Evolutionary conservation across 306 rosid species (phyloP).

Genomic region (Alnus rubra): DNA sequence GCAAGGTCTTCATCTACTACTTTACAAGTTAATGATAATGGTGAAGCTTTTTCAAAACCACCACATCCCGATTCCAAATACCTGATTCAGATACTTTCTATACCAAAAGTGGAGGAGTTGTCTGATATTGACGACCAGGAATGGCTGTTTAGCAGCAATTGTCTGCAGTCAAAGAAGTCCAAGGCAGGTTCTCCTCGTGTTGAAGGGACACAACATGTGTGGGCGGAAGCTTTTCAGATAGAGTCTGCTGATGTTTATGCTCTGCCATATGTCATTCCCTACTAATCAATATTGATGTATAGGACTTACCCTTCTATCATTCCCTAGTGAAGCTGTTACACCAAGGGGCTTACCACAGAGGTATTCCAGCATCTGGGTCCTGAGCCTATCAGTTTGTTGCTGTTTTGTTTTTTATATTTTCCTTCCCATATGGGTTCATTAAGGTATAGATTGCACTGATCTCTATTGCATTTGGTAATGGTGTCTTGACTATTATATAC

Average conservation of each 20-base stretch:
- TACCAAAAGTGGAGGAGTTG: conserved; percentile 15
- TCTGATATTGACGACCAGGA: background rate
- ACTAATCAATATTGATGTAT: background rate
- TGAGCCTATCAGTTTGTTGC: background rate
- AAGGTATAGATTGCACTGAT: conserved; percentile 2
- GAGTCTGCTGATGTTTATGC: conserved; percentile 6
- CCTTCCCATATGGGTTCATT: background rate
- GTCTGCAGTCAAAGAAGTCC: conserved; percentile 3
- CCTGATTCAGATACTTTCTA: conserved; percentile 16
- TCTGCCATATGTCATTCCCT: conserved; percentile 21
- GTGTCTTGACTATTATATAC: background rate
- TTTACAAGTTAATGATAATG: conserved; percentile 3
- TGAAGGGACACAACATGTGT: conserved; percentile 7
- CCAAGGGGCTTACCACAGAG: background rate
- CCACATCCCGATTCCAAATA: conserved; percentile 23
- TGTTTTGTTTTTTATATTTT: background rate
- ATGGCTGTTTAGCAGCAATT: conserved; percentile 15
- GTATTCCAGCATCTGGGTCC: conserved; percentile 3
- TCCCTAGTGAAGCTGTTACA: background rate
- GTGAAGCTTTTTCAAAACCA: conserved; percentile 2
- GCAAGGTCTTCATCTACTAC: background rate
- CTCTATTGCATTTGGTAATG: background rate
- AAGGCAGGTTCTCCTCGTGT: background rate
- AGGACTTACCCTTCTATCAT: background rate
- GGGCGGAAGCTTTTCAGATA: conserved; percentile 15